phyloP scores from a whole-genome alignment of 2,329 filamentous ascomycete species.

The Passalora sequoiae region DNA sequence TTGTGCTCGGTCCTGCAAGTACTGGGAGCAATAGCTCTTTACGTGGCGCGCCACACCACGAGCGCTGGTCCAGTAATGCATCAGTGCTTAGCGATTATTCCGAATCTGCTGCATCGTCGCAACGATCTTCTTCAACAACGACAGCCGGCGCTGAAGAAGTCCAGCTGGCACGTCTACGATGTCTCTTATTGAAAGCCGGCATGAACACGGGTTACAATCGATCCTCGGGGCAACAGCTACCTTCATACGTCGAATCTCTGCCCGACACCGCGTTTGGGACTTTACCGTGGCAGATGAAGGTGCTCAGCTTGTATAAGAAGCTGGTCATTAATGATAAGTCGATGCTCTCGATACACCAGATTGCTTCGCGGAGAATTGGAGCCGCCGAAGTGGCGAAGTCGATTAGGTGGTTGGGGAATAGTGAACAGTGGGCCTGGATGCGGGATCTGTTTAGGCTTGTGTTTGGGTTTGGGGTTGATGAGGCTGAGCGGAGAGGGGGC shows the following conservation, averaged over 20 bases:
- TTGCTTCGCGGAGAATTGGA: conserved; percentile 58
- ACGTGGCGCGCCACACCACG: conserved; percentile 49
- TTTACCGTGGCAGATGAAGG: conserved; percentile 61
- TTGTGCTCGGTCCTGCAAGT: conserved; percentile 70
- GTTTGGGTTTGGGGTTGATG: conserved; percentile 77
- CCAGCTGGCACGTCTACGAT: conserved; percentile 71
- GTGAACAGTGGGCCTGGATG: conserved; percentile 71
- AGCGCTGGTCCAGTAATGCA: conserved; percentile 71
- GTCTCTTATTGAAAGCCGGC: conserved; percentile 75
- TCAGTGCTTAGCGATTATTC: conserved; percentile 76
- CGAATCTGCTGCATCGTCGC: conserved; percentile 52
- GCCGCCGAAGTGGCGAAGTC: conserved; percentile 76
- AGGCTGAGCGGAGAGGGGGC: conserved; percentile 46
- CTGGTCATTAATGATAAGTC: conserved; percentile 68
- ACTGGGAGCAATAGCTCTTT: conserved; percentile 26
- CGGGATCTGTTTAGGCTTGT: conserved; percentile 77
- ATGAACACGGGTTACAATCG: conserved; percentile 77
- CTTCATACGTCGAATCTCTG: conserved; percentile 70
- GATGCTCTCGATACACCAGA: conserved; percentile 52
- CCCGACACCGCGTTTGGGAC: conserved; percentile 74
- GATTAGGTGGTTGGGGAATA: conserved; percentile 68
- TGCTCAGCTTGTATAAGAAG: conserved; percentile 75
- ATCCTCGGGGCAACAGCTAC: conserved; percentile 53
- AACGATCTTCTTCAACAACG: conserved; percentile 67
- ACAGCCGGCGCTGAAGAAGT: conserved; percentile 65